Conservation (phyloP, 306 rosid genomes). For the Lathyrus tuberosus region DNA sequence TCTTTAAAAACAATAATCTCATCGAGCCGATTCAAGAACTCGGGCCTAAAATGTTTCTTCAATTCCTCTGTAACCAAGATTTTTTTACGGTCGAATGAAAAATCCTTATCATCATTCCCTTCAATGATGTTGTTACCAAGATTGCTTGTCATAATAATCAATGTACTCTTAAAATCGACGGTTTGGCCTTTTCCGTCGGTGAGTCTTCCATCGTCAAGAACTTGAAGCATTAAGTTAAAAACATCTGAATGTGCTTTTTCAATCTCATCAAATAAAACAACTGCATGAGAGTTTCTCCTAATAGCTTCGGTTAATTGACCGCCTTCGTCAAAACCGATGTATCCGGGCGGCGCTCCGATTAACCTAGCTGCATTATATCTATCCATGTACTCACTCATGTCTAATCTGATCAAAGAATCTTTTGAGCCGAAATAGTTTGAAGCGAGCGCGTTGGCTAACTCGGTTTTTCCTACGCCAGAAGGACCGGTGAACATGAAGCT, state of each 20-base stretch:
- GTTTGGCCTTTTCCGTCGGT: constrained; percentile 25
- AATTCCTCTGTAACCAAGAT: constrained; percentile 58
- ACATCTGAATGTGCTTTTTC: constrained; percentile 51
- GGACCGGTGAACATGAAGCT: constrained; percentile 39
- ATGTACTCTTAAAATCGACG: neutral
- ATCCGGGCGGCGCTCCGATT: constrained; percentile 14
- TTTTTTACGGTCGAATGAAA: neutral
- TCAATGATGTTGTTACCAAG: constrained; percentile 15
- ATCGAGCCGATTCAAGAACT: constrained; percentile 55
- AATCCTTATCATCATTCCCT: neutral
- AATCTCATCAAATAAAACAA: constrained; percentile 19
- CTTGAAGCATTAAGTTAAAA: constrained; percentile 13
- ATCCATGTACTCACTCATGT: constrained; percentile 23
- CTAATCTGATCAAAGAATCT: constrained; percentile 16
- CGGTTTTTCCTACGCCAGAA: constrained; percentile 7
- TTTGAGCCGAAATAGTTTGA: constrained; percentile 9
- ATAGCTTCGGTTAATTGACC: constrained; percentile 15
- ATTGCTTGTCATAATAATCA: constrained; percentile 2
- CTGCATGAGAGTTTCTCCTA: constrained; percentile 12
- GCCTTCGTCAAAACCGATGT: neutral
- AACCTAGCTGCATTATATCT: neutral
- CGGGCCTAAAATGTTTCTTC: constrained; percentile 66
- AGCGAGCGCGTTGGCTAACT: constrained; percentile 12
- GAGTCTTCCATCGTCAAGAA: constrained; percentile 24
- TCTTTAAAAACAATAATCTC: constrained; percentile 5